These are phyloP conservation scores for Purshia tridentata DNA, from an alignment of 306 rosid genomes.

Conservation along the genomic window DNA sequence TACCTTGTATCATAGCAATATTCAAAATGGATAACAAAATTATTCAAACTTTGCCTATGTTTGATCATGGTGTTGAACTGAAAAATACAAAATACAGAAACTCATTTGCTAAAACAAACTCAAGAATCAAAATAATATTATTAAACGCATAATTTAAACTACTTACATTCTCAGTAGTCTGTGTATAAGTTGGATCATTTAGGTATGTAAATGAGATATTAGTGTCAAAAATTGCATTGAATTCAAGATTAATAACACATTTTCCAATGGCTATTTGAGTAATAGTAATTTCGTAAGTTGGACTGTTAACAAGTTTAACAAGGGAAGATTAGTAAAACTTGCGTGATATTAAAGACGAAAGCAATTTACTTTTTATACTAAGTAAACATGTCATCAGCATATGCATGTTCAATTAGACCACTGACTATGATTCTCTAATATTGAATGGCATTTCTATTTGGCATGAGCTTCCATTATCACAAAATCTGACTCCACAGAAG, in stretches of 20 bases:
- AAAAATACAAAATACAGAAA: slow-evolving; percentile 25
- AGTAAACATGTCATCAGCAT: not conserved
- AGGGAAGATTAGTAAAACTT: slow-evolving; percentile 27
- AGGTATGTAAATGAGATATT: slow-evolving; percentile 85
- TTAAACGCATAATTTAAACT: slow-evolving; percentile 6
- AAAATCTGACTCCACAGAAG: slow-evolving; percentile 81
- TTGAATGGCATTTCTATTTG: too few species aligned
- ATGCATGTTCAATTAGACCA: too few species aligned
- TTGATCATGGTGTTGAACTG: slow-evolving; percentile 54
- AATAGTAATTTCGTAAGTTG: slow-evolving; percentile 64
- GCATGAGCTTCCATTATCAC: slow-evolving; percentile 58
- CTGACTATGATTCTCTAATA: too few species aligned
- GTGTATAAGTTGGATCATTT: too few species aligned
- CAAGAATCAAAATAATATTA: slow-evolving; percentile 9
- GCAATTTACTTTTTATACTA: slow-evolving; percentile 10
- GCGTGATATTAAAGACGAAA: slow-evolving; percentile 4
- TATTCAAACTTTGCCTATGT: slow-evolving; percentile 29
- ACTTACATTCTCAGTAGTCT: slow-evolving; percentile 59
- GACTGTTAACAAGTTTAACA: slow-evolving; percentile 44
- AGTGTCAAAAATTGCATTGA: slow-evolving; percentile 70
- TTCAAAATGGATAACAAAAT: slow-evolving; percentile 58
- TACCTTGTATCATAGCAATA: slow-evolving; percentile 68
- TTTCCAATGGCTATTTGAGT: slow-evolving; percentile 58
- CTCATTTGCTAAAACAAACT: slow-evolving; percentile 1
- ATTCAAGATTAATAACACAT: slow-evolving; percentile 41